A percentile compares a stretch with the other conserved stretches of the same genome.
Conservation (phyloP, 2,329 filamentous ascomycete species). For the Diaporthe destruens region DNA sequence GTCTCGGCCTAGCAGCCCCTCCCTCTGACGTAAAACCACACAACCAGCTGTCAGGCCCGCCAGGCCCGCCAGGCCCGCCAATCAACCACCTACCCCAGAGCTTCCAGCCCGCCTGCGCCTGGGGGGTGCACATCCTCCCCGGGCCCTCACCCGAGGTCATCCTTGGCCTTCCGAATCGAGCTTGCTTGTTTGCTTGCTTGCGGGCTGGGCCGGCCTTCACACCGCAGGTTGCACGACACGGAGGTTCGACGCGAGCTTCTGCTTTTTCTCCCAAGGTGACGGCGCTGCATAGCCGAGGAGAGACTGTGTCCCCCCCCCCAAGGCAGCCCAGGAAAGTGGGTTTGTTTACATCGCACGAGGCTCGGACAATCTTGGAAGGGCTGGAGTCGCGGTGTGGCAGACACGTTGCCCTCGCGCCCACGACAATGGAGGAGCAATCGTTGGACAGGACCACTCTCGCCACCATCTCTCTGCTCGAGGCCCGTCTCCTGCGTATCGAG, state of each 20-base stretch:
- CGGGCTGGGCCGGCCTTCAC: conserved; percentile 1
- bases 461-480: conserved; percentile 69
- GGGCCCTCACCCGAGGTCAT: conserved; percentile 8
- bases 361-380: background rate
- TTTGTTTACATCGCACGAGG: conserved; percentile 22
- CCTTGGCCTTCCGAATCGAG: conserved; percentile 6
- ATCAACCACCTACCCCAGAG: conserved; percentile 1
- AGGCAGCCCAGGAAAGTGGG: background rate
- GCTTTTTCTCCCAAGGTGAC: background rate
- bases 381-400: background rate
- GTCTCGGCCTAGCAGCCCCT: conserved; percentile 28
- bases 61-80: conserved; percentile 9
- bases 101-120: background rate
- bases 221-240: conserved; percentile 27
- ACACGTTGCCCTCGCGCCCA: background rate
- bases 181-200: background rate
- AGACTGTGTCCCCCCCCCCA: background rate
- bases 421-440: conserved; percentile 47
- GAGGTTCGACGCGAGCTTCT: background rate
- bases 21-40: conserved; percentile 26
- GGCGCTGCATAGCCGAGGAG: background rate
- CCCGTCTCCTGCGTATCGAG: conserved; percentile 70
- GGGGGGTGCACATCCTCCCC: background rate
- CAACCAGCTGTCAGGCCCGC: conserved; percentile 4
- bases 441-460: conserved; percentile 66